These are phyloP conservation scores for Ophiostoma montium DNA, from an alignment of 2,329 filamentous ascomycete genomes.

Conservation along the genomic window DNA sequence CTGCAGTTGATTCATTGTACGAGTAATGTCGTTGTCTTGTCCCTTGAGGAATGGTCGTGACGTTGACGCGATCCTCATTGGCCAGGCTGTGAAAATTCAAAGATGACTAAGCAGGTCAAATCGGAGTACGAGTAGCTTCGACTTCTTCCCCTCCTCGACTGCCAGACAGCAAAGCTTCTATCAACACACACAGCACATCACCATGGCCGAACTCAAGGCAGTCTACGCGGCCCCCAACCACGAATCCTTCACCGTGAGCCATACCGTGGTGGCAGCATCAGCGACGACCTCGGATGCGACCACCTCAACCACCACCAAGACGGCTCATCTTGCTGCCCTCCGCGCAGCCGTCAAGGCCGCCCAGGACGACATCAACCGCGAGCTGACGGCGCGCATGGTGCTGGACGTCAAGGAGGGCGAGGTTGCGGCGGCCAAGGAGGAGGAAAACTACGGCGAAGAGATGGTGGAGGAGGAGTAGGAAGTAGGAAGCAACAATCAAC, in stretches of 20 bases:
- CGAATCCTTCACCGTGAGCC: conserved; percentile 5
- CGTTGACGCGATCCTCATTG: not conserved
- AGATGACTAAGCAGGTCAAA: not conserved
- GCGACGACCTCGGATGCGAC: conserved; percentile 15
- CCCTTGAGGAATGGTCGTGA: not conserved
- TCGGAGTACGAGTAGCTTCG: not conserved
- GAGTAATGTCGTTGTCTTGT: not conserved
- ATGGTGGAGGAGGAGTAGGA: conserved; percentile 50
- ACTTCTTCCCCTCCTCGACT: not conserved
- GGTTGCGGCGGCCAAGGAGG: conserved; percentile 44
- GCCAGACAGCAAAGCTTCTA: not conserved
- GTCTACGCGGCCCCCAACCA: conserved; percentile 8
- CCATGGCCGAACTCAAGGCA: conserved; percentile 6
- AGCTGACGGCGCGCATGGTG: conserved; percentile 62
- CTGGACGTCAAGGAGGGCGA: conserved; percentile 42
- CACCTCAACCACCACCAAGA: conserved; percentile 29
- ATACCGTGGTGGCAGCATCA: conserved; percentile 10
- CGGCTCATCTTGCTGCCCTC: conserved; percentile 44
- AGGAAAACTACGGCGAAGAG: conserved; percentile 79
- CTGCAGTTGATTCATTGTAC: not conserved
- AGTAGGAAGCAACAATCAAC: not conserved
- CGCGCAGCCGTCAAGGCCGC: conserved; percentile 40
- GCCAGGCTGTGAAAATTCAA: not conserved
- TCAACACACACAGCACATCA: not conserved
- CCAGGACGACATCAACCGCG: conserved; percentile 55